Base-by-base conservation (phyloP, 208 protist species). In the Trypanosoma lewisi region DNA sequence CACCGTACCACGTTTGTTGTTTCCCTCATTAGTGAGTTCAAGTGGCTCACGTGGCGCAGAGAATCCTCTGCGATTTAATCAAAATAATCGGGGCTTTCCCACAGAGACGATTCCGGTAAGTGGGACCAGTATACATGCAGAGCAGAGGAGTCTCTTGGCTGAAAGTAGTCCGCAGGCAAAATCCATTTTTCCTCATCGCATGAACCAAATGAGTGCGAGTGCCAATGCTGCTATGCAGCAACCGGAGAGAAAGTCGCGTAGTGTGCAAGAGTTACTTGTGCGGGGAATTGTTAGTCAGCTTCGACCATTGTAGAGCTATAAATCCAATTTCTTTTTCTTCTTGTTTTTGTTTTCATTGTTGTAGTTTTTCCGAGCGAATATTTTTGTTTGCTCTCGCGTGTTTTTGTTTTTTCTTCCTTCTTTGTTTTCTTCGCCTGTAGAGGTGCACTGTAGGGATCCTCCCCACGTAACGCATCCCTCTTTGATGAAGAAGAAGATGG, bases 1-100 rank as follows among this genome's bases (percentile, higher is more conserved):
- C n/a, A 14, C 3, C n/a, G 8, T 7, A 19, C 42, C 1, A n/a
- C n/a, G 16, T 47, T 23, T 47, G 42, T 21, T 19, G 9, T 23
- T 47, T 47, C 42, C 42, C 4, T 47, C 23, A n/a, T 23, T 31
- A 54, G 21, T 31, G 59, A 53, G 39, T 30, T 55, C n/a, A 63
- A 52, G 27, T 16, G 21, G 19, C 9, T 41, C n/a, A 25, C 21
- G 27, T 27, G 16, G 1, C 9, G n/a, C 42, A 23, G 42, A 47
- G 42, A 47, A 47, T 23, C 16, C 42, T 4, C 1, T 21, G n/a
- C 42, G 9, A 9, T 25, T 16, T 23, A 5, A 14, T 19, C 9
- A 21, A 19, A 47, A 7, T 47, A 19, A n/a, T 7, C 16, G 42
- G 1, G 4, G 1, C 23, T n/a, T 25, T 47, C n/a, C n/a, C 23